Percentiles rank a stretch among this genome's conserved stretches.
Evolutionary conservation across 208 protist genomes (phyloP).

Genomic region (Trypanosoma mega): DNA sequence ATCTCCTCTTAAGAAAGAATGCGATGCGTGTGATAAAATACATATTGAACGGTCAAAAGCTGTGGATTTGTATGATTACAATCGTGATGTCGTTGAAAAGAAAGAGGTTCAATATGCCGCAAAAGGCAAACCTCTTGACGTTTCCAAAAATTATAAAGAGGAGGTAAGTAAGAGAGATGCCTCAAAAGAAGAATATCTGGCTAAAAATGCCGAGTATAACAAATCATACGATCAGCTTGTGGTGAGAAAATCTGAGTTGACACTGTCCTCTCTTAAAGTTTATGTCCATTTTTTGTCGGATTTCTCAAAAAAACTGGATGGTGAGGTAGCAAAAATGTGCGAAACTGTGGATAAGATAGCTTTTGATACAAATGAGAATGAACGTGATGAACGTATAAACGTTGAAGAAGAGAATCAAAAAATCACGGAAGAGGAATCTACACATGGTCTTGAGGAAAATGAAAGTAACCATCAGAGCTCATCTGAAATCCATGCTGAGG

Average conservation of each 20-base stretch:
- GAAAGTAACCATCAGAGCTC: too few species aligned
- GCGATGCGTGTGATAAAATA: constrained; percentile 9
- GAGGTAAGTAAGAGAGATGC: constrained; percentile 1
- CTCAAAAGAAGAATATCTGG: constrained; percentile 5
- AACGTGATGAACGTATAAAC: background rate
- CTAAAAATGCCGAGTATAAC: constrained; percentile 4
- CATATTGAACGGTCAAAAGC: constrained; percentile 21
- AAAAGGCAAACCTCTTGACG: constrained; percentile 11
- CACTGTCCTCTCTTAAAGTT: background rate
- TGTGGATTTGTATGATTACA: constrained; percentile 23
- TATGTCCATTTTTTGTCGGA: constrained; percentile 6
- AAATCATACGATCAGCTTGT: constrained; percentile 3
- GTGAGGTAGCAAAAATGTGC: background rate
- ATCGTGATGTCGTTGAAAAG: constrained; percentile 22
- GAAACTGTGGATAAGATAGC: background rate
- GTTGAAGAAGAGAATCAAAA: background rate
- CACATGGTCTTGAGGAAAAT: background rate
- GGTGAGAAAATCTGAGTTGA: constrained; percentile 2
- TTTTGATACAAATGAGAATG: background rate
- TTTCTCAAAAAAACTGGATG: constrained; percentile 1
- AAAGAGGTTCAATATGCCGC: constrained; percentile 21
- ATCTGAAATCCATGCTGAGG: too few species aligned
- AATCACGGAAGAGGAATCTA: background rate
- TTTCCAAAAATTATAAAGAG: constrained; percentile 7
- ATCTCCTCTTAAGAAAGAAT: constrained; percentile 8